phyloP scores from a whole-genome alignment of 2,329 filamentous ascomycete species.

The Pseudogymnoascus sp. region DNA sequence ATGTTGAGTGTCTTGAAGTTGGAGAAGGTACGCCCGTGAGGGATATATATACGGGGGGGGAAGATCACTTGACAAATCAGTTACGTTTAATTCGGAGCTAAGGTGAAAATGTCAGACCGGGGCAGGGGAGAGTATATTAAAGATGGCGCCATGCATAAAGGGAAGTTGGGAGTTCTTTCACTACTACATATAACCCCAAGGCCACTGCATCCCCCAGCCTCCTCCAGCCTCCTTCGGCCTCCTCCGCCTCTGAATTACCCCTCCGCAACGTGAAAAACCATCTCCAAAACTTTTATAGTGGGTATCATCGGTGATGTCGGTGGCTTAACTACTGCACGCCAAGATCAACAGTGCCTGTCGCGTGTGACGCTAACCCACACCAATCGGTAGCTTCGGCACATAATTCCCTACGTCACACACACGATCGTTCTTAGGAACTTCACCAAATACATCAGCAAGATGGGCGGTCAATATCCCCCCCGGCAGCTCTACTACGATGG shows the following conservation, averaged over 20 bases:
- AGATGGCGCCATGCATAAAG: constrained; percentile 5
- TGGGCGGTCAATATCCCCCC: constrained; percentile 35
- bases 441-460: constrained; percentile 14
- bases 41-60: background rate
- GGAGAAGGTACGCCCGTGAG: background rate
- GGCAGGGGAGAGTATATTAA: background rate
- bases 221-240: background rate
- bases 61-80: background rate
- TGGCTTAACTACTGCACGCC: background rate
- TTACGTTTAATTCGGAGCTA: constrained; percentile 6
- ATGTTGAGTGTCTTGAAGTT: constrained; percentile 7
- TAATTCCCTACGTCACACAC: constrained; percentile 13
- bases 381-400: background rate
- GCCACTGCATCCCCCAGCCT: background rate
- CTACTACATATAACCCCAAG: background rate
- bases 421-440: background rate
- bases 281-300: constrained; percentile 4
- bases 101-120: background rate
- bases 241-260: background rate
- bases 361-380: background rate
- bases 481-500: constrained; percentile 72
- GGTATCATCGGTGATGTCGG: background rate
- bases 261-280: background rate
- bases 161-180: background rate
- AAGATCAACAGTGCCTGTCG: background rate